Evolutionary conservation across 1,284 basidiomycete genomes (phyloP), one percentile per base, ranked within the genome.

Genomic region (Nidula niveotomentosa): DNA sequence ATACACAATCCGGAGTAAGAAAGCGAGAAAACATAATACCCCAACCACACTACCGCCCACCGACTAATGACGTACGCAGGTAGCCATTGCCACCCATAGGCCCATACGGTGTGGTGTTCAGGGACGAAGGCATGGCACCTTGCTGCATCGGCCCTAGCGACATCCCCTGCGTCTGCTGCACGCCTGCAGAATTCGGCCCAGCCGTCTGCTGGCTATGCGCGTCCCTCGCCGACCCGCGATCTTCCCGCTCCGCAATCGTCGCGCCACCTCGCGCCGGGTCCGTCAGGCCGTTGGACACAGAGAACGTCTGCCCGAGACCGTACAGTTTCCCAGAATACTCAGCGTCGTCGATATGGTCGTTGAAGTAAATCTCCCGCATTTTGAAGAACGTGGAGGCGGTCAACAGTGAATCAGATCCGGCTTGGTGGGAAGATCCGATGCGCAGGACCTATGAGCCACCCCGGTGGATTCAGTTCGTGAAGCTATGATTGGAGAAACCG

Each of bases 351-450:
- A 98, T 84, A 39, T 83, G 76, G 67, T 94, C 91, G 58, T 90
- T 84, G 75, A 98, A 98, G 76, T 95, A 98, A 44, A 90, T 76
- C 62, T 93, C 86, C 36, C 93, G 87, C 84, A 98, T 93, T 72
- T 95, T 93, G 89, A 98, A 98, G 76, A 98, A 98, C 0, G 93
- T 94, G 6, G 88, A 86, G 1, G 94, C 89, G 10, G 96, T 98
- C 52, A 99, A 82, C 36, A 98, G 86, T 17, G 91, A 94, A 70
- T 99, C 97, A 33, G 93, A 96, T 15, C 97, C 96, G 10, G 96
- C 95, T 76, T 98, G 96, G 70, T 98, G 96, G 56, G 95, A 93
- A 15, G 89, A 86, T 3, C 95, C 96, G 69, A 97, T 93, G 53
- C 96, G 86, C 72, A 88, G 81, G 34, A 96, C 90, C 91, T 94